A percentile compares a stretch with the other conserved stretches of the same genome.
These are phyloP conservation scores for Desmodesmus armatus DNA, from an alignment of 139 green algal species.

Conservation along the genomic window DNA sequence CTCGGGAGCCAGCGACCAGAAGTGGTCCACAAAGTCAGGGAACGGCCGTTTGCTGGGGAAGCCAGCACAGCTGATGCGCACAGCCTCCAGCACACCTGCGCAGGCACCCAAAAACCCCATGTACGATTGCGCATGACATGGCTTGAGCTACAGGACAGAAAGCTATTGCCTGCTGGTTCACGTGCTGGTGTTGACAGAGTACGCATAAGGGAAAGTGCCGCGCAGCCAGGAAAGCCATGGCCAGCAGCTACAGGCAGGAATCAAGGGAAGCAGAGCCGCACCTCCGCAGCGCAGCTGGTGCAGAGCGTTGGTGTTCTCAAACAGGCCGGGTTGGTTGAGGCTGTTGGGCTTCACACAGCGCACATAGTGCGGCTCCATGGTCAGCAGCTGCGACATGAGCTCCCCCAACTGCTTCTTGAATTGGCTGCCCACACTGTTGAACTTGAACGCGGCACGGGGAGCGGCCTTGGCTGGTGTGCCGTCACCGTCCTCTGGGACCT, in stretches of 20 bases:
- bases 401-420: slow-evolving; percentile 98
- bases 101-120: no score
- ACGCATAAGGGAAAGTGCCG: no score
- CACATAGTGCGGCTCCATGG: slow-evolving; percentile 99
- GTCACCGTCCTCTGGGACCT: neutral
- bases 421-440: slow-evolving; percentile 86
- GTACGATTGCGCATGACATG: no score
- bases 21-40: slow-evolving; percentile 47
- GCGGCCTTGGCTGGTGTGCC: neutral
- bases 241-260: no score
- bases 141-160: neutral
- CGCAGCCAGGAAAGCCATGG: no score
- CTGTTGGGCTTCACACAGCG: slow-evolving; percentile 99
- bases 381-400: slow-evolving; percentile 93
- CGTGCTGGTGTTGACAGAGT: no score
- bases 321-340: slow-evolving; percentile 78
- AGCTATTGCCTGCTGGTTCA: neutral
- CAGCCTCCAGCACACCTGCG: slow-evolving; percentile 96
- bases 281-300: slow-evolving; percentile 98
- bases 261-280: neutral
- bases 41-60: slow-evolving; percentile 48
- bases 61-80: slow-evolving; percentile 95
- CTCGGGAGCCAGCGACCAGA: slow-evolving; percentile 48
- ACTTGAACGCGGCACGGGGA: slow-evolving; percentile 81
- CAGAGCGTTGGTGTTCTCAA: slow-evolving; percentile 95